Evolutionary conservation across 257 asterid species (phyloP).

Genomic region (Nicotiana benthamiana): DNA sequence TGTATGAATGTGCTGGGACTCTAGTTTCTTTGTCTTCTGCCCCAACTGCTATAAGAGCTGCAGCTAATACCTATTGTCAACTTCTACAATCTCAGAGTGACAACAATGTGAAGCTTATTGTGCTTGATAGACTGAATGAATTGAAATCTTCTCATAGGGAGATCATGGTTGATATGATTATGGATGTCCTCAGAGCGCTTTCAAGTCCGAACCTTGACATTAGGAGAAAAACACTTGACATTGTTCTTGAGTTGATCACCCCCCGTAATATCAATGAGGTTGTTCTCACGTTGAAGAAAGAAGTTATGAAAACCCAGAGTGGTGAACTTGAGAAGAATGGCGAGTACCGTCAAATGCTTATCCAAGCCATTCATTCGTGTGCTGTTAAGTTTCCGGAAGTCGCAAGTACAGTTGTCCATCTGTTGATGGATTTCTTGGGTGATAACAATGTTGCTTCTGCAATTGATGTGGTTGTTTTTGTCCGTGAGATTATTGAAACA

Average conservation of each 20-base stretch:
- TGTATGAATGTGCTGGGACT: conserved; percentile 91
- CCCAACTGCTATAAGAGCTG: conserved; percentile 87
- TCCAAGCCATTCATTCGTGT: conserved; percentile 93
- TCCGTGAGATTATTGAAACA: conserved; percentile 86
- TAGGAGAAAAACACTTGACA: conserved; percentile 82
- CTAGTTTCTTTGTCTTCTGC: conserved; percentile 91
- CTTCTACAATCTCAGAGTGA: conserved; percentile 93
- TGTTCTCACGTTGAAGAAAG: conserved; percentile 85
- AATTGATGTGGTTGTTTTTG: conserved; percentile 76
- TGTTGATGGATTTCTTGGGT: conserved; percentile 96
- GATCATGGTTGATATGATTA: conserved; percentile 77
- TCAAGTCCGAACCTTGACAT: conserved; percentile 89
- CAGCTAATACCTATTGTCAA: conserved; percentile 88
- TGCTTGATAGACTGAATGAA: conserved; percentile 80
- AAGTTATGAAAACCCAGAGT: conserved; percentile 87
- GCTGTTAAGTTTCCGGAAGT: conserved; percentile 94
- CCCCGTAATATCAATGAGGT: conserved; percentile 85
- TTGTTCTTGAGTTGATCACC: conserved; percentile 79
- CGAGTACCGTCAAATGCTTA: conserved; percentile 91
- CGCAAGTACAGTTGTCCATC: conserved; percentile 90
- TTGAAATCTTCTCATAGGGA: conserved; percentile 75
- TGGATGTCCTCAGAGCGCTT: conserved; percentile 90
- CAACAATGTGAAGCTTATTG: conserved; percentile 76
- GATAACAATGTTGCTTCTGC: conserved; percentile 91
- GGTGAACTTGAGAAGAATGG: conserved; percentile 92